Base-by-base conservation (phyloP, 305 asterid species). In the Rubia occidens region DNA sequence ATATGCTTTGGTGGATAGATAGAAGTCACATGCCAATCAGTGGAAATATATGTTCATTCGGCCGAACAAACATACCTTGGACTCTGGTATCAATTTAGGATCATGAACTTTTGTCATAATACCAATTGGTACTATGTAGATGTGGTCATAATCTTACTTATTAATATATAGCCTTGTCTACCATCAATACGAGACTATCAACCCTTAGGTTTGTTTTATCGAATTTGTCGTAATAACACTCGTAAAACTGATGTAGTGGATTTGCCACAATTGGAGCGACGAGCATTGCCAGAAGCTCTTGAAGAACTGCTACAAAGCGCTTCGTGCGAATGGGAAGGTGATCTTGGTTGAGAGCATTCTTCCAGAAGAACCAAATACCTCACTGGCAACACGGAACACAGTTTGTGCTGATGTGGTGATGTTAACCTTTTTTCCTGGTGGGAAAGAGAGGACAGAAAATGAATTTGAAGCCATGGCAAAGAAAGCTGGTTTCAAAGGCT, bases 221-320 rank as follows among this genome's bases (percentile, higher is more conserved):
- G 15, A 3, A 9, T 44, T 44, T 44, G 0, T 9, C 9, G 10
- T 13, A 47, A 47, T 51, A 51, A 51, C 8, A 3, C 1, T 0
- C 15, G 49, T 44, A 44, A 11, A 44, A 51, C 8, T 3, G 58
- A 8, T 84, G 76, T 74, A 89, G 96, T 89, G 93, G 95, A 89
- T 89, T 42, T 88, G 93, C 35, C 96, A 89, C 59, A 95, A 89
- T 35, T 89, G 96, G 96, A 89, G 96, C 29, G 93, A 89, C 29
- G 84, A 75, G 2, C 93, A 86, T 47, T 86, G 94, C 80, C 64
- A 82, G 63, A 88, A 85, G 63, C 78, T 90, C 75, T 79, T 90
- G 90, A 88, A 83, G 64, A 87, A 84, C 11, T 84, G 97, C 77
- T 67, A 86, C 54, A 73, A 80, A 29, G 86, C 95, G 29, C 87